Conservation (phyloP, 2,329 filamentous ascomycete species). For the Orbilia quercus region DNA sequence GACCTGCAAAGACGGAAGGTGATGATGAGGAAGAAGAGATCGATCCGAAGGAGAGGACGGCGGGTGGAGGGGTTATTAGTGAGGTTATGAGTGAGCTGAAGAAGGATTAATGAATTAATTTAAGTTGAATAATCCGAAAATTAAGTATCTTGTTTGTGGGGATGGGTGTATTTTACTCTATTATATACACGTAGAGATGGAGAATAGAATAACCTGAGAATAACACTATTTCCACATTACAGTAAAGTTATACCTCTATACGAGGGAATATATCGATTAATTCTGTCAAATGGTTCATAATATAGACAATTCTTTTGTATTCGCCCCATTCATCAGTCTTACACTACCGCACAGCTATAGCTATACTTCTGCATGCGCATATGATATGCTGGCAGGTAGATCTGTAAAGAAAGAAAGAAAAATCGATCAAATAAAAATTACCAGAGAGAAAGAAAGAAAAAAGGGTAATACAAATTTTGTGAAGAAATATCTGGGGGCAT, state of each 20-base stretch:
- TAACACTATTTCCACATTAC: too few species aligned
- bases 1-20: slow-evolving; percentile 7
- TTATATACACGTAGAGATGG: neutral
- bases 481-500: slow-evolving; percentile 29
- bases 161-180: neutral
- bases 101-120: slow-evolving; percentile 55
- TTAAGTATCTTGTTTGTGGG: too few species aligned
- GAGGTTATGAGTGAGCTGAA: slow-evolving; percentile 50
- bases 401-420: slow-evolving; percentile 1
- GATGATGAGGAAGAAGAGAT: slow-evolving; percentile 41
- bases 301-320: slow-evolving; percentile 5
- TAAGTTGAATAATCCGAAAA: too few species aligned
- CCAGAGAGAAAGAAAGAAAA: slow-evolving; percentile 1
- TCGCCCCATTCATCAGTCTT: neutral
- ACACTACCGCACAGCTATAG: neutral
- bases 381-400: too few species aligned
- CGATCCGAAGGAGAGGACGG: slow-evolving; percentile 42
- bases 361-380: too few species aligned
- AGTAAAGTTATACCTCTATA: too few species aligned
- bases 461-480: neutral
- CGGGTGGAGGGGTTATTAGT: slow-evolving; percentile 39
- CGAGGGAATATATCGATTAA: neutral
- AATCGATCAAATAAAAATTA: neutral
- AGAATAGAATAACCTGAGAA: too few species aligned
- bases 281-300: neutral